Evolutionary conservation across 768 basidiomycete genomes (phyloP), one percentile per base, ranked within the genome.

Genomic region (Cytidiella melzeri): DNA sequence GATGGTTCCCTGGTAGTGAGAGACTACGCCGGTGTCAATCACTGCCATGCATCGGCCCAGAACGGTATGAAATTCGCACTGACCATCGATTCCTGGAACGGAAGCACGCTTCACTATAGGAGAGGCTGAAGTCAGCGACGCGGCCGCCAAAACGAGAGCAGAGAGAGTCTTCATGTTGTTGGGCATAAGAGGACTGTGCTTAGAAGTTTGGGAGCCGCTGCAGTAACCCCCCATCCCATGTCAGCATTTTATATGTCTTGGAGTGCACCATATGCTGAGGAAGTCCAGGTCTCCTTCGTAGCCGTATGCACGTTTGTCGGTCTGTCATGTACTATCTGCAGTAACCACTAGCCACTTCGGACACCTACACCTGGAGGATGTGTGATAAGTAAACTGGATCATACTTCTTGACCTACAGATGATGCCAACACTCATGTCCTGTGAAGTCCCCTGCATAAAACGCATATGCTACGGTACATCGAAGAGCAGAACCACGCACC

Each of bases 1-100:
- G 34, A 84, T 61, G 53, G 53, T 58, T 11, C 69, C 57, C 52
- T 83, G 81, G 41, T 66, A 74, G 57, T 58, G 43, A 10, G 80
- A 81, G 49, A 83, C 75, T 53, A 27, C 12, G 18, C 20, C 19
- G 18, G 18, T 41, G 25, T 41, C 15, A 41, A 18, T 34, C 18
- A 9, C 13, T 24, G 40, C 10, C 19, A 9, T 23, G 19, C 15
- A 23, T 24, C 41, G n/a, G 23, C 36, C n/a, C 18, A 38, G 45
- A 25, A 15, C 2, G 25, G 39, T n/a, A 25, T 24, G 13, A n/a
- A 15, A 34, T 7, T 7, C 30, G 15, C 7, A 21, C 42, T 5
- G 21, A 53, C 52, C 52, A 20, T 53, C 52, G 13, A 53, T 53
- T 9, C 52, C 52, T 18, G 18, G n/a, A 10, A 47, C 30, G n/a